A percentile compares a stretch with the other conserved stretches of the same genome.
These are phyloP conservation scores for Cyberlindnera xishuangbannaensis DNA, from an alignment of 805 yeast genomes.

Conservation along the genomic window DNA sequence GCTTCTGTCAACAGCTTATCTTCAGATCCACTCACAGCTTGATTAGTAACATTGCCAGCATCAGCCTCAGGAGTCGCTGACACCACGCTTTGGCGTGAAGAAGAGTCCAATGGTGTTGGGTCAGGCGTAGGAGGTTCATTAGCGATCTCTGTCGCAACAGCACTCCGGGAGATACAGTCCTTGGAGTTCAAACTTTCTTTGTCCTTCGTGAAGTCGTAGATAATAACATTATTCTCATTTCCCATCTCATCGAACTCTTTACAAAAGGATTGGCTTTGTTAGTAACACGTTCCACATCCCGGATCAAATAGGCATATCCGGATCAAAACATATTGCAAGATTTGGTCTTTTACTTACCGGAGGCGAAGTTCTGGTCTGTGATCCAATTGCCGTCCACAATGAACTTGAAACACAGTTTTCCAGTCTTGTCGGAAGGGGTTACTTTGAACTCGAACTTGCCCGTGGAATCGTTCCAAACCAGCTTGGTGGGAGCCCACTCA, in stretches of 20 bases:
- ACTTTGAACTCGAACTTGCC: conserved; percentile 13
- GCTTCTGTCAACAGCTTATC: too few relatives aligned
- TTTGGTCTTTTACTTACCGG: too few relatives aligned
- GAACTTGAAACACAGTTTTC: conserved; percentile 23
- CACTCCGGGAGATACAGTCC: conserved; percentile 7
- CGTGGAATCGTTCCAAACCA: conserved; percentile 6
- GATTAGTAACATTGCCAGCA: too few relatives aligned
- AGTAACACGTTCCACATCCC: conserved; percentile 5
- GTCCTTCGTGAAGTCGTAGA: conserved; percentile 12
- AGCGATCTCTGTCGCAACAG: conserved; percentile 2
- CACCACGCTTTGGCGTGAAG: too few relatives aligned
- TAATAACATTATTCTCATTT: conserved; percentile 33
- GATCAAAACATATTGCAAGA: too few relatives aligned
- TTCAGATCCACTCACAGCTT: too few relatives aligned
- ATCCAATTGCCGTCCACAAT: conserved; percentile 20
- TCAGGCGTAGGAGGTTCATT: conserved; percentile 26
- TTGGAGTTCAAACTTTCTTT: not conserved
- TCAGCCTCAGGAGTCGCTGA: too few relatives aligned
- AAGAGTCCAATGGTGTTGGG: conserved; percentile 19
- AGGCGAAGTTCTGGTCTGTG: conserved; percentile 16
- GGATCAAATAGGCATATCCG: not conserved
- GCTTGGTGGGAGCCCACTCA: conserved; percentile 25
- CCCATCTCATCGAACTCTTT: conserved; percentile 31
- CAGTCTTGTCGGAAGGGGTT: conserved; percentile 12
- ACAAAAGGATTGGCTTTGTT: conserved; percentile 19